Evolutionary conservation across 1,284 basidiomycete species (phyloP), one percentile per base, ranked within the genome.

Genomic region (Singerocomus rubriflavus): DNA sequence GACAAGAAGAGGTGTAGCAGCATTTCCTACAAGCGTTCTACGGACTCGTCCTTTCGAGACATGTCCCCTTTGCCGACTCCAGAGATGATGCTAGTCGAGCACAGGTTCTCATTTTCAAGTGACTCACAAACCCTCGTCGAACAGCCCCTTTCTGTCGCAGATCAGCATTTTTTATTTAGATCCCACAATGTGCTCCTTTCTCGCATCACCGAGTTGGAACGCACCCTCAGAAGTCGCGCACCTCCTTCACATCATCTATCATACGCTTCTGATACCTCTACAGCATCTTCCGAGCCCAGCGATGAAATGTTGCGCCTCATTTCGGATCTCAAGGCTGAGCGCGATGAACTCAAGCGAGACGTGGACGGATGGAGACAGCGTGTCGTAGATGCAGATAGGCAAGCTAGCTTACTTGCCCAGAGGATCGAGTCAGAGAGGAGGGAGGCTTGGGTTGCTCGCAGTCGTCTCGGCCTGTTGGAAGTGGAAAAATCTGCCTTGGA

Each of bases 161-260:
- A 90, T 68, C 86, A 89, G 60, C 81, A 88, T 74, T 91, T 91
- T 80, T 77, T 89, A 66, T 81, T 84, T 69, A 85, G 87, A 64
- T 86, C 84, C 52, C 88, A 91, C 71, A 81, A 85, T 55, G 79
- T 88, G 44, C 81, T 91, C 54, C 76, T 91, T 54, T 78, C 83
- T 58, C 82, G 88, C 54, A 90, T 91, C 67, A 81, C 82, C 48
- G 87, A 89, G 59, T 73, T 91, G 55, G 88, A 91, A 66, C 79
- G 80, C 52, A 81, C 84, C 14, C 71, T 91, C 35, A 78, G 78
- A 41, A 70, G 71, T 56, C 73, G 77, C 45, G 70, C 77, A 36
- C 70, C 73, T 54, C 70, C 65, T 48, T 81, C 81, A 39, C 74
- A 81, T 37, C 80, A 77, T n/a, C 62, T 68, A 53, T 85, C 83